phyloP scores from a whole-genome alignment of 768 basidiomycete species.

The Russula foetens region DNA sequence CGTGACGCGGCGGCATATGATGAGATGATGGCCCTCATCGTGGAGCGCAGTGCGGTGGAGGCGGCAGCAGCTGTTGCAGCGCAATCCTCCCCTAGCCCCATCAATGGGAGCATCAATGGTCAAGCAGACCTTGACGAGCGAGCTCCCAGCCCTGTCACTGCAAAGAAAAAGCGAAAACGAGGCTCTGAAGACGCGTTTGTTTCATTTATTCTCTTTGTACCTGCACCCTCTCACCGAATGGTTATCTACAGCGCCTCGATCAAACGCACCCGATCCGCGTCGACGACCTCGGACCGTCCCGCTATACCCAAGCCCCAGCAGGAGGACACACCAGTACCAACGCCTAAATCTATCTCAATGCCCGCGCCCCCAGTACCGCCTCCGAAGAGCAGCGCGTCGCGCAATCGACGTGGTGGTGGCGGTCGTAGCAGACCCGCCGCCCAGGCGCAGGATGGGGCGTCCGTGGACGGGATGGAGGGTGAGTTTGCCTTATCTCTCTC shows the following conservation, averaged over 20 bases:
- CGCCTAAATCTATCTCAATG: conserved; percentile 21
- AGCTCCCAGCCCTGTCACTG: conserved; percentile 33
- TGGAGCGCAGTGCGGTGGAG: conserved; percentile 66
- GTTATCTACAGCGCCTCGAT: conserved; percentile 36
- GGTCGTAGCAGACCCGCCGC: conserved; percentile 23
- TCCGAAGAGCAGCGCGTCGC: conserved; percentile 21
- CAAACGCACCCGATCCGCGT: conserved; percentile 73
- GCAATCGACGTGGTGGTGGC: conserved; percentile 26
- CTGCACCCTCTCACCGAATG: conserved; percentile 13
- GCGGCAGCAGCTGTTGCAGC: conserved; percentile 60
- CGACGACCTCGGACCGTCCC: conserved; percentile 55
- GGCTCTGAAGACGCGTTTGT: conserved; percentile 65
- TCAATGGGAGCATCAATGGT: conserved; percentile 30
- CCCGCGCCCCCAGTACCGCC: conserved; percentile 21
- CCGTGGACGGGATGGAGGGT: conserved; percentile 61
- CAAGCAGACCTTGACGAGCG: conserved; percentile 40
- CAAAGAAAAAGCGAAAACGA: conserved; percentile 67
- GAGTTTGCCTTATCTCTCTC: conserved; percentile 22
- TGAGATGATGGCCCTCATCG: conserved; percentile 49
- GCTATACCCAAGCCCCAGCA: conserved; percentile 33
- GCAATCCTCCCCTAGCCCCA: conserved; percentile 32
- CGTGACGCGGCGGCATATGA: conserved; percentile 84
- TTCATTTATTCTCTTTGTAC: not conserved
- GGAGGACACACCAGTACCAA: conserved; percentile 34
- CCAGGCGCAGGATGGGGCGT: conserved; percentile 25